Evolutionary conservation across 805 yeast genomes (phyloP), one percentile per base, ranked within the genome.

Genomic region (Kodamaea kakaduensis): DNA sequence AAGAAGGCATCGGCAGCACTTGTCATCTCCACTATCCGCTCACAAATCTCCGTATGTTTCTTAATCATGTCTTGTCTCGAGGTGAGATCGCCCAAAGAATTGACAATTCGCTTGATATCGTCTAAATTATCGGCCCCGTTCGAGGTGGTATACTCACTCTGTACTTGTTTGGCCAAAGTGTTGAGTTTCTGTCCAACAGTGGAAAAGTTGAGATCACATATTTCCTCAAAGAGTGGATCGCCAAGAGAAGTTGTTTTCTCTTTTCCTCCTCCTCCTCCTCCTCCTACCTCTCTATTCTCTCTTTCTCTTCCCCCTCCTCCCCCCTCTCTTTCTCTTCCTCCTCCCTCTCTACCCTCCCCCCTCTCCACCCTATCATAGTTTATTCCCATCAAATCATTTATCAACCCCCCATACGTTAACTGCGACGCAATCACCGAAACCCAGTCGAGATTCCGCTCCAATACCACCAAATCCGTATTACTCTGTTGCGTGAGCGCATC

Each of bases 391-490:
- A 77, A 54, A 47, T 89, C 96, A 53, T 84, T 89, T 14, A 88
- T 64, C 10, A 93, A 64, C 0, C 97, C 98, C 12, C 75, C 67
- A 54, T 89, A 90, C 2, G 87, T 84, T 47, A 89, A 59, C 48
- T 89, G 97, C 17, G 79, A 76, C 36, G 87, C 59, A 8, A 86
- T 49, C 1, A 87, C 81, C 1, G 95, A 77, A 4, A 84, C 56
- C 27, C 75, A 70, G 58, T 90, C 98, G 18, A 81, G 55, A 35
- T 80, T 75, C 31, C 98, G 65, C 51, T 90, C 97, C 14, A 90
- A 51, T 1, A 89, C 80, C 5, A 90, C 68, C 18, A 89, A 59
- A 50, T 90, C 94, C 34, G 78, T 72, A 40, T 79, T 80, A 30
- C 73, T 61, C 8, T 64, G 64, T 22, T 65, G 58, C 36, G 56